Evolutionary conservation across 805 yeast genomes (phyloP), one percentile per base, ranked within the genome.

Genomic region (Scheffersomyces amazonensis): DNA sequence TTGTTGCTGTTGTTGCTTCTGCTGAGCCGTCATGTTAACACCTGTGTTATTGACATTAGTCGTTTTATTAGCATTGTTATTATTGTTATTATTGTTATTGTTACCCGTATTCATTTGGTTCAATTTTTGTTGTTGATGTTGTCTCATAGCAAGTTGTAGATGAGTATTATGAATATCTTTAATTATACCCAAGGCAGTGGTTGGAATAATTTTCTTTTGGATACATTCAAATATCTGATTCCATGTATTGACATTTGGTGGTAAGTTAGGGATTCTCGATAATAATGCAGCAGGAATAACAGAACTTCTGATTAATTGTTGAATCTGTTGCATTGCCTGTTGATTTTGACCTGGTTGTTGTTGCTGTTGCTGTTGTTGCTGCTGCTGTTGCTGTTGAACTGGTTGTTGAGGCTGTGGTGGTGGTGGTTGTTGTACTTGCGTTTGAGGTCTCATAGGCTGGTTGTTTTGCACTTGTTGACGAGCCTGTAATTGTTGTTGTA

Each of bases 181-280:
- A 31, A 86, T 78, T 17, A 75, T 58, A 12, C 76, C 76, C 66
- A 82, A 63, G 19, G 75, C 76, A 23, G 78, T 73, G 5, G 76
- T 73, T 1, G 85, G 78, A 28, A 86, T 62, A 42, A 77, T 67
- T 42, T 78, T 79, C 45, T 76, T 73, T 46, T 78, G 75, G 31
- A 80, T 60, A 48, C 81, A 73, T 30, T 81, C 83, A 58, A 81
- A 78, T 20, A 87, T 78, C 54, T 81, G 86, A 16, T 79, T 76
- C 96, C 96, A 89, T 5, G 95, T 86, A 48, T 76, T 81, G 20
- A 81, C 81, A 35, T 80, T 83, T 11, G 82, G 81, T 0, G 96
- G 96, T 23, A 87, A 66, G 33, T 76, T 82, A 8, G 95, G 95
- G 33, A 87, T 75, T 50, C 77, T 77, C 37, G 74, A 69, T 16